Conservation (phyloP, 2,329 filamentous ascomycete species). For the Venturiaceae sp. region DNA sequence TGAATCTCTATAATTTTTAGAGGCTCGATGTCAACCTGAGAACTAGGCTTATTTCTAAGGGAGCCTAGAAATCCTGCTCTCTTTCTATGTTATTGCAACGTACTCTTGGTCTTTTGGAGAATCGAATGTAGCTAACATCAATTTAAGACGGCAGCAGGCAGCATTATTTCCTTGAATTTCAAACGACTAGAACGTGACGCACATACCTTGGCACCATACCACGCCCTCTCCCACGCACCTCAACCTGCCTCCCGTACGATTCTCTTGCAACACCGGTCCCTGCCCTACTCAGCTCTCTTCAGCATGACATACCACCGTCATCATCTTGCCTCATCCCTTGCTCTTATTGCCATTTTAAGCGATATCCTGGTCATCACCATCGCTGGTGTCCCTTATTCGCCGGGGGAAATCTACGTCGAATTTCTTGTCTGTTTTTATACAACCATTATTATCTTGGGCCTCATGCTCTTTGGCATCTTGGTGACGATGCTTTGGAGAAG, state of each 20-base stretch:
- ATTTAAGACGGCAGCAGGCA: not conserved
- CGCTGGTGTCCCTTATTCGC: constrained; percentile 7
- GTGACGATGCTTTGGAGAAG: constrained; percentile 5
- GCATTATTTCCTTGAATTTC: constrained; percentile 1
- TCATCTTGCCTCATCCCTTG: constrained; percentile 3
- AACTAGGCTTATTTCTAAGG: too few species aligned
- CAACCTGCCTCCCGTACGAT: not conserved
- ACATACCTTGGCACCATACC: constrained; percentile 2
- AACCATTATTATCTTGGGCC: constrained; percentile 6
- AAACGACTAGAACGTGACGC: constrained; percentile 1
- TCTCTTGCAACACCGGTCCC: not conserved
- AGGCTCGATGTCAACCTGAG: too few species aligned
- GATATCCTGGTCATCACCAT: constrained; percentile 10
- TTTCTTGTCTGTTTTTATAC: constrained; percentile 6
- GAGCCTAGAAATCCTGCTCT: too few species aligned
- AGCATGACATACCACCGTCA: constrained; percentile 3
- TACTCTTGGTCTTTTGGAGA: too few species aligned
- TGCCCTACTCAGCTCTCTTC: constrained; percentile 4
- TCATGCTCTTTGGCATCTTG: constrained; percentile 8
- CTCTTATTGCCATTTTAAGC: constrained; percentile 5
- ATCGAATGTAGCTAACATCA: not conserved
- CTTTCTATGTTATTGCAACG: too few species aligned
- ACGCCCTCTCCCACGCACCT: not conserved
- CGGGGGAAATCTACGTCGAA: constrained; percentile 4
- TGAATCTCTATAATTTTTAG: constrained; percentile 4